Percentiles rank a stretch among this genome's conserved stretches.
These are phyloP conservation scores for Terana coerulea DNA, from an alignment of 768 basidiomycete genomes.

Conservation along the genomic window DNA sequence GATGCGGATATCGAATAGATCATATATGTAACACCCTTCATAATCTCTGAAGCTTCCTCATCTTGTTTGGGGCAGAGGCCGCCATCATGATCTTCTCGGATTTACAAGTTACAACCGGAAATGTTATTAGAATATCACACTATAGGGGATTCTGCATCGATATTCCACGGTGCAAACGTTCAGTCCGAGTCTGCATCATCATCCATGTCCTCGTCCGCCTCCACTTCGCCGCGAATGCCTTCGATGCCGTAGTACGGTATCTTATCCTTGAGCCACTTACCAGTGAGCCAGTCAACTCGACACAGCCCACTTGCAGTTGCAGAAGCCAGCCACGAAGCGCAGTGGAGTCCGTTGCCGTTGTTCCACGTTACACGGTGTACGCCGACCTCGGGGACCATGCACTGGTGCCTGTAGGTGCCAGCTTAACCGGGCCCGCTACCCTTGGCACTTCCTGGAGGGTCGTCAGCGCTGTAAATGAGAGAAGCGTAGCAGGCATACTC, in stretches of 20 bases:
- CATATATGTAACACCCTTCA: too few species aligned
- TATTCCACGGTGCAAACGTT: too few species aligned
- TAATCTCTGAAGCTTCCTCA: too few species aligned
- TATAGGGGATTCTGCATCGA: too few species aligned
- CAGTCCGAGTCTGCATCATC: too few species aligned
- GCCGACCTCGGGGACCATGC: constrained; percentile 81
- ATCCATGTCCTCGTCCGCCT: constrained; percentile 24
- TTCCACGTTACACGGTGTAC: constrained; percentile 85
- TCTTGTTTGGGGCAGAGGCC: too few species aligned
- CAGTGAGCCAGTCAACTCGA: constrained; percentile 75
- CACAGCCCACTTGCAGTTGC: constrained; percentile 84
- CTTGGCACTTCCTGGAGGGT: constrained; percentile 51
- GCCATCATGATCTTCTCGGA: too few species aligned
- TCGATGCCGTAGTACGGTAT: constrained; percentile 64
- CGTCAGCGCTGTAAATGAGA: too few species aligned
- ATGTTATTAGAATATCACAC: too few species aligned
- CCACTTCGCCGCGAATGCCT: constrained; percentile 54
- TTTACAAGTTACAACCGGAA: too few species aligned
- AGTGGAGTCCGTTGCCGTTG: constrained; percentile 60
- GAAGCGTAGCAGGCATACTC: constrained; percentile 40
- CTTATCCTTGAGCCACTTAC: constrained; percentile 67
- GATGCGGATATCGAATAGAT: constrained; percentile 18
- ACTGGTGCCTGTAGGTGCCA: constrained; percentile 42
- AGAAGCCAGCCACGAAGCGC: constrained; percentile 62
- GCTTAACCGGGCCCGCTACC: constrained; percentile 35